These are phyloP conservation scores for Fusarium ambrosium DNA, from an alignment of 2,329 filamentous ascomycete genomes.

Conservation along the genomic window DNA sequence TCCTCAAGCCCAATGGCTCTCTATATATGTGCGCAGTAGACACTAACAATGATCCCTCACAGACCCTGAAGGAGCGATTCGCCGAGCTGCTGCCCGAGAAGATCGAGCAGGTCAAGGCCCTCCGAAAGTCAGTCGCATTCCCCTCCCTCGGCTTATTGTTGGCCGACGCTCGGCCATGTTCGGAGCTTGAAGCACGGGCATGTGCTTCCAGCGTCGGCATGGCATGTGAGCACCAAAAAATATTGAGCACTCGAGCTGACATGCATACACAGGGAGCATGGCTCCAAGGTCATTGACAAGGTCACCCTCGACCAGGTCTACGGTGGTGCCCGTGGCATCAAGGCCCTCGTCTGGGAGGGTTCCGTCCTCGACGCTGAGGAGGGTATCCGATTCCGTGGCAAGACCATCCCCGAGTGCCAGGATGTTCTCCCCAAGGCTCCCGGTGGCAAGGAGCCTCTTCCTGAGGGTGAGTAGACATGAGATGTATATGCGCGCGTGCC, in stretches of 20 bases:
- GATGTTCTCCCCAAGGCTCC: slow-evolving; percentile 96
- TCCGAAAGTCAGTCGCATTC: slow-evolving; percentile 82
- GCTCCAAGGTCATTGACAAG: slow-evolving; percentile 95
- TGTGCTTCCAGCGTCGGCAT: slow-evolving; percentile 10
- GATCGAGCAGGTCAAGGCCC: slow-evolving; percentile 99
- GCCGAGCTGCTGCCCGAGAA: slow-evolving; percentile 95
- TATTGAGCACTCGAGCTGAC: slow-evolving; percentile 36
- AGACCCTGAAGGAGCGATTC: slow-evolving; percentile 99
- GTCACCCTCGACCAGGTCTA: slow-evolving; percentile 99
- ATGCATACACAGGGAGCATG: slow-evolving; percentile 78
- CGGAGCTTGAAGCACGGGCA: slow-evolving; percentile 18
- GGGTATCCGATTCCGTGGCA: slow-evolving; percentile 99
- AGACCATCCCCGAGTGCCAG: slow-evolving; percentile 99
- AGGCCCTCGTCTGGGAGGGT: slow-evolving; percentile 98
- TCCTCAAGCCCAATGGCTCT: slow-evolving; percentile 10
- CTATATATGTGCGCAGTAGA: neutral
- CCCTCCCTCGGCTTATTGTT: slow-evolving; percentile 29
- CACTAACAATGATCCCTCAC: slow-evolving; percentile 19
- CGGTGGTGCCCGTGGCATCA: slow-evolving; percentile 98
- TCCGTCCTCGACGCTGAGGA: slow-evolving; percentile 98
- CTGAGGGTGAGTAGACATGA: slow-evolving; percentile 76
- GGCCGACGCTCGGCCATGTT: slow-evolving; percentile 28
- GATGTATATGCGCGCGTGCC: neutral
- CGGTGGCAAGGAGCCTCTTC: slow-evolving; percentile 95
- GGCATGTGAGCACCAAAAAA: slow-evolving; percentile 8